Base-by-base conservation (phyloP, 345 rosid species). In the Turnera subulata region DNA sequence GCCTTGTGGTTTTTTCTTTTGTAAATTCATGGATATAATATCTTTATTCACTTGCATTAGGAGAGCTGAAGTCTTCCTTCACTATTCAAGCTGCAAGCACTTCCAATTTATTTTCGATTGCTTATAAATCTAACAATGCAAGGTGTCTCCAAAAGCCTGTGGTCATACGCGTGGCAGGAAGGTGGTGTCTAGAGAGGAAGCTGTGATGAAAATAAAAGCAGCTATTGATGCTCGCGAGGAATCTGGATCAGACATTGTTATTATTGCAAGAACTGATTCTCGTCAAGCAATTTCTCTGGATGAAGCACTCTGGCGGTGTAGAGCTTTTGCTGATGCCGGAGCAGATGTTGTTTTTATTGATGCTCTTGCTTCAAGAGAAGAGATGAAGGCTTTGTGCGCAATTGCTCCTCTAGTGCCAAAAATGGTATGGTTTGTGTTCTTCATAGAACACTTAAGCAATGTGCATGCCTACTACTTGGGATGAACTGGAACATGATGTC, bases 301-400 rank as follows among this genome's bases (percentile, higher is more conserved):
- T 45, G 98, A 92, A 72, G 73, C 96, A 25, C 80, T 92, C n/a
- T 58, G 82, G 83, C 84, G 95, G 66, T 86, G 89, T 50, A 79
- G 84, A 72, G 91, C 95, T 73, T 92, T 92, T 68, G 91, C 91
- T 58, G 93, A 89, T 75, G 93, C 91, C 46, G 93, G 98, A 69
- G 96, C 93, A 22, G 98, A 92, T 80, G 91, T 84, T 65, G 80
- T 92, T 57, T 86, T 82, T 37, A 61, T 89, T 50, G 91, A 89
- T 62, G 85, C 91, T 46, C 81, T 92, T 56, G 83, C 76, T 52
- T 86, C 91, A 15, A 84, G 73, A 54, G 98, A 92, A 66, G 98
- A 92, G 79, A 89, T 92, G 98, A 83, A 73, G 74, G 71, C 87
- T 15, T 92, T 92, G 59, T 92, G 98, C 66, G 77, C 82, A 73